phyloP scores from a whole-genome alignment of 2,329 filamentous ascomycete genomes.

The Teratosphaeria destructans region DNA sequence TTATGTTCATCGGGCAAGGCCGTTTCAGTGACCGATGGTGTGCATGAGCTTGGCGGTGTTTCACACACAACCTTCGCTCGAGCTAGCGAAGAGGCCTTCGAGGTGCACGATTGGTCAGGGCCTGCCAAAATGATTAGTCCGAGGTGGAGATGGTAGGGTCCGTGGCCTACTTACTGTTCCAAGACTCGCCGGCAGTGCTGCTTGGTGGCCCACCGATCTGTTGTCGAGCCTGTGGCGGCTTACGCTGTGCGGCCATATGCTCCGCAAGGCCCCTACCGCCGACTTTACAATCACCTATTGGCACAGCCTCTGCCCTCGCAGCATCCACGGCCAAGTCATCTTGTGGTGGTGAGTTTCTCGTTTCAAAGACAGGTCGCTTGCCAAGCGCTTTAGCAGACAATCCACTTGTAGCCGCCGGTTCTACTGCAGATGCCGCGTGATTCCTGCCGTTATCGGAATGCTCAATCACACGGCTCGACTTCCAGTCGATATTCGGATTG shows the following conservation, averaged over 20 bases:
- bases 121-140: not conserved
- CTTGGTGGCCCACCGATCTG: not conserved
- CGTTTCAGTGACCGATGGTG: not conserved
- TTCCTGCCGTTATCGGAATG: not conserved
- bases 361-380: not conserved
- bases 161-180: not conserved
- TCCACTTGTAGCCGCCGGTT: not conserved
- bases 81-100: not conserved
- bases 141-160: not conserved
- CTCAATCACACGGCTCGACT: not conserved
- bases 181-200: not conserved
- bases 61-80: not conserved
- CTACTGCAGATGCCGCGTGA: not conserved
- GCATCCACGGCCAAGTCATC: not conserved
- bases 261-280: not conserved
- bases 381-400: not conserved
- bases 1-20: too few relatives aligned
- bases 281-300: not conserved
- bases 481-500: not conserved
- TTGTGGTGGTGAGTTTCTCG: not conserved
- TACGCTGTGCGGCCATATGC: not conserved
- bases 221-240: not conserved
- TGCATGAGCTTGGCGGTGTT: not conserved
- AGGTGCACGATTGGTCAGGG: not conserved
- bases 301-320: not conserved